Conservation (phyloP, 1,139 yeast genomes). For the Geotrichum restrictum region DNA sequence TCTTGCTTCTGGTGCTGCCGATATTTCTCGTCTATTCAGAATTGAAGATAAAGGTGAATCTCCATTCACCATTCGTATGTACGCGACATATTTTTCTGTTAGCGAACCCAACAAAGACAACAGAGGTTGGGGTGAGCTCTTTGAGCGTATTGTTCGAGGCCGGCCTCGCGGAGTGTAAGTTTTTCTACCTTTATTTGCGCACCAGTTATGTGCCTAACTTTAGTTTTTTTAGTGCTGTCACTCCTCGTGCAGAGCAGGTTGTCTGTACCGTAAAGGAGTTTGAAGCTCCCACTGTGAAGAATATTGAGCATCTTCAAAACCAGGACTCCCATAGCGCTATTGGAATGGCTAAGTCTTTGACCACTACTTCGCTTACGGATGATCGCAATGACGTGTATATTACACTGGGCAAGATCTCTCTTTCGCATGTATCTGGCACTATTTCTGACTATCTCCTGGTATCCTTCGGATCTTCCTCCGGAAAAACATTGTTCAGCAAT, state of each 20-base stretch:
- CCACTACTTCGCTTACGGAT: conserved; percentile 30
- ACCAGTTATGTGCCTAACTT: too few species aligned
- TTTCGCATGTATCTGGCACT: conserved; percentile 25
- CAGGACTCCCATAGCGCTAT: conserved; percentile 36
- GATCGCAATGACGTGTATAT: conserved; percentile 33
- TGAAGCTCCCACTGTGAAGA: conserved; percentile 49
- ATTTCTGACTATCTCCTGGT: conserved; percentile 28
- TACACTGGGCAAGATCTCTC: conserved; percentile 30
- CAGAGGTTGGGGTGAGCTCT: conserved; percentile 87
- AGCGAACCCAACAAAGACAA: conserved; percentile 41
- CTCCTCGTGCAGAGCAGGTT: conserved; percentile 74
- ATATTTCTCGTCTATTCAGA: conserved; percentile 74
- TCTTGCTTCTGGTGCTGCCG: conserved; percentile 85
- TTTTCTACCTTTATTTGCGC: neutral
- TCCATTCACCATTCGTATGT: conserved; percentile 68
- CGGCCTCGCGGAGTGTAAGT: conserved; percentile 61
- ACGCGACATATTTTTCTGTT: conserved; percentile 57
- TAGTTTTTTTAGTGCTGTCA: conserved; percentile 44
- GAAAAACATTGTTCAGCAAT: conserved; percentile 43
- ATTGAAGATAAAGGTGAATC: conserved; percentile 61
- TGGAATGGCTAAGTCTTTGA: conserved; percentile 31
- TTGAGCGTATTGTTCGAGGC: conserved; percentile 74
- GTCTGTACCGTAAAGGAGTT: conserved; percentile 72
- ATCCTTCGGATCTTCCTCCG: conserved; percentile 30
- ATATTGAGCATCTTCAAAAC: conserved; percentile 43